Base-by-base conservation (phyloP, 2,329 filamentous ascomycete species). In the Lizonia empirigonia region DNA sequence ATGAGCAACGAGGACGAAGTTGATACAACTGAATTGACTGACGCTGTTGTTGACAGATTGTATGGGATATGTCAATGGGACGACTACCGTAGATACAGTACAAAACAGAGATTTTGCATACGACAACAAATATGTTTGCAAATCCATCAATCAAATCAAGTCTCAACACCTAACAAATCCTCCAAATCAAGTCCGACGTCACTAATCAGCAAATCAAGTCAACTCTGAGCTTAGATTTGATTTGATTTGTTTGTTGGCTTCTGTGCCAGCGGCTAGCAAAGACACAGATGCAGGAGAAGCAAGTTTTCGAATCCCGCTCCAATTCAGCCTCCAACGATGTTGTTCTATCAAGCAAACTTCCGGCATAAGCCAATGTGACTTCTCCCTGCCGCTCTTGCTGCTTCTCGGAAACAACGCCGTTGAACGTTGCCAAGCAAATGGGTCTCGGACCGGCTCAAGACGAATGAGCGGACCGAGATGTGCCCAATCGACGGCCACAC, bases 401-500 rank as follows among this genome's bases (percentile, higher is more conserved):
- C 22, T 40, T 36, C 48, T 51, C 32, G 36, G 41, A 36, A 45
- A 35, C 23, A 13, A 24, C 20, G n/a, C 41, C 22, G 40, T 40
- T 27, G 10, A 40, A 29, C n/a, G 15, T 24, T 40, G 5, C 22
- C 20, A 51, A 15, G 29, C 30, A 24, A 40, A 26, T 16, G 19
- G 20, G 20, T 37, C 41, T 44, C 59, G 59, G 60, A 22, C 59
- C 60, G 60, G 52, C 53, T 48, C 22, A 6, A 7, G 36, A 27
- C 58, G 54, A 60, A 60, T 60, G 42, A 2, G 15, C 50, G 60
- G 56, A 7, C 60, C 60, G 60, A 63, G 52, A 59, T 44, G 20
- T 33, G 50, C 19, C 60, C 51, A 63, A 61, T 55, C 22, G 36
- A 27, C 23, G 15, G 13, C 16, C 26, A 18, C 24, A 3, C 19